Conservation (phyloP, 371 early-diverging fungal genomes). For the Mortierella sp. region DNA sequence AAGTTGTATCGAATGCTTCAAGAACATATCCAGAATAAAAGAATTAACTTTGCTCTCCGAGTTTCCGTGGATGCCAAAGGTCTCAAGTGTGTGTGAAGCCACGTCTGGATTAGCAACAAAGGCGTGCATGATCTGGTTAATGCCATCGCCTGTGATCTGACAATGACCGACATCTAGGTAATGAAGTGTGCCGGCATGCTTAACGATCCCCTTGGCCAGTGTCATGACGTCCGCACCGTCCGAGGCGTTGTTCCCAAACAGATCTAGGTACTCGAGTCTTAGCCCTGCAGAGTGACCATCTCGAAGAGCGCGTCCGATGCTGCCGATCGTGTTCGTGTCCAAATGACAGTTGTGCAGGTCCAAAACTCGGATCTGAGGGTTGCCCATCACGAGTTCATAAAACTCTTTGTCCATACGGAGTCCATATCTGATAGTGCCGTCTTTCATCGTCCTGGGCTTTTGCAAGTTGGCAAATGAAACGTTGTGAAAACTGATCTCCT, state of each 20-base stretch:
- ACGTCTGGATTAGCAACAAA: constrained; percentile 51
- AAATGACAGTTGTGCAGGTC: constrained; percentile 37
- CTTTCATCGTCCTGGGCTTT: constrained; percentile 37
- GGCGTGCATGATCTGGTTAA: constrained; percentile 52
- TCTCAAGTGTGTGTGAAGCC: constrained; percentile 36
- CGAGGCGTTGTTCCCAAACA: constrained; percentile 42
- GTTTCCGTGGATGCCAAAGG: constrained; percentile 34
- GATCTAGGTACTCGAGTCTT: constrained; percentile 39
- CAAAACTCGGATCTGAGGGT: constrained; percentile 29
- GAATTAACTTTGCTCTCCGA: constrained; percentile 48
- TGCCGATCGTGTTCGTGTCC: constrained; percentile 42
- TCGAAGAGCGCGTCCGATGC: constrained; percentile 41
- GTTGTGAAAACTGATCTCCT: constrained; percentile 41
- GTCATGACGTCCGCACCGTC: constrained; percentile 53
- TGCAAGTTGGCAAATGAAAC: constrained; percentile 33
- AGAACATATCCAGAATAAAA: constrained; percentile 46
- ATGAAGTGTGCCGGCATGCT: constrained; percentile 43
- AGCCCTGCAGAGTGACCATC: constrained; percentile 38
- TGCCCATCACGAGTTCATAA: constrained; percentile 47
- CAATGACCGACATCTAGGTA: constrained; percentile 30
- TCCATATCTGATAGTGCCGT: constrained; percentile 39
- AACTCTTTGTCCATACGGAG: constrained; percentile 48
- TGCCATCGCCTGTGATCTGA: constrained; percentile 47
- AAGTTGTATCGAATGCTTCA: constrained; percentile 47
- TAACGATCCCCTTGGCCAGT: constrained; percentile 43